phyloP scores from a whole-genome alignment of 2,329 filamentous ascomycete genomes.

The Nothopassalora personata region DNA sequence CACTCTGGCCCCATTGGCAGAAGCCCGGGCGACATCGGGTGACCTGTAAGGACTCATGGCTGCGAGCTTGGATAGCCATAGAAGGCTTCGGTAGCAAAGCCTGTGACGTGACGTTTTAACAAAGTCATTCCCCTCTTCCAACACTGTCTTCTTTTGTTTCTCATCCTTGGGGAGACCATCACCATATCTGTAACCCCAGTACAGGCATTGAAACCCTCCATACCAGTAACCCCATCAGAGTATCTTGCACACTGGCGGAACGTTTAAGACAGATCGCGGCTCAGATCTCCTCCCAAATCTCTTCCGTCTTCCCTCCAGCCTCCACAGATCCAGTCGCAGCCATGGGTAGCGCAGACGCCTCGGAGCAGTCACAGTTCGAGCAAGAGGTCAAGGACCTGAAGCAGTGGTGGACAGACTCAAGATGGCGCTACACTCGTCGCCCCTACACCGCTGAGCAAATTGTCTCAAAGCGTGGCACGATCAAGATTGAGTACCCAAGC shows the following conservation, averaged over 20 bases:
- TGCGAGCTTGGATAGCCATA: neutral
- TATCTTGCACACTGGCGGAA: constrained; percentile 31
- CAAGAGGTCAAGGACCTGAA: constrained; percentile 84
- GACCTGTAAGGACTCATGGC: constrained; percentile 5
- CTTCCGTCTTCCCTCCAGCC: constrained; percentile 25
- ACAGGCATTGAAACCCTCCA: neutral
- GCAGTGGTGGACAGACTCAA: constrained; percentile 86
- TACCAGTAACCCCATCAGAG: neutral
- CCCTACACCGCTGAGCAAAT: constrained; percentile 96
- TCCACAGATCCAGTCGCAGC: constrained; percentile 12
- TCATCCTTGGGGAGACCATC: constrained; percentile 1
- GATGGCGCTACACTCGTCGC: constrained; percentile 89
- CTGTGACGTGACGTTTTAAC: constrained; percentile 17
- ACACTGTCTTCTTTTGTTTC: constrained; percentile 9
- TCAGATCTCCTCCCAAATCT: constrained; percentile 23
- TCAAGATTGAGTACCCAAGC: constrained; percentile 88
- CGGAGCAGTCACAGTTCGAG: constrained; percentile 69
- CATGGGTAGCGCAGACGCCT: constrained; percentile 41
- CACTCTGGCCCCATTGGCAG: constrained; percentile 6
- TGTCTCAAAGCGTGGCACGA: constrained; percentile 84
- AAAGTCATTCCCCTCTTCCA: constrained; percentile 16
- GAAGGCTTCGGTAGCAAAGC: neutral
- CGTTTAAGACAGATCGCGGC: constrained; percentile 30
- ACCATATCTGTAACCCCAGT: neutral
- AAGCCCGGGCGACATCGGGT: constrained; percentile 18